These are phyloP conservation scores for Massarina eburnea DNA, from an alignment of 2,329 filamentous ascomycete species.

Conservation along the genomic window DNA sequence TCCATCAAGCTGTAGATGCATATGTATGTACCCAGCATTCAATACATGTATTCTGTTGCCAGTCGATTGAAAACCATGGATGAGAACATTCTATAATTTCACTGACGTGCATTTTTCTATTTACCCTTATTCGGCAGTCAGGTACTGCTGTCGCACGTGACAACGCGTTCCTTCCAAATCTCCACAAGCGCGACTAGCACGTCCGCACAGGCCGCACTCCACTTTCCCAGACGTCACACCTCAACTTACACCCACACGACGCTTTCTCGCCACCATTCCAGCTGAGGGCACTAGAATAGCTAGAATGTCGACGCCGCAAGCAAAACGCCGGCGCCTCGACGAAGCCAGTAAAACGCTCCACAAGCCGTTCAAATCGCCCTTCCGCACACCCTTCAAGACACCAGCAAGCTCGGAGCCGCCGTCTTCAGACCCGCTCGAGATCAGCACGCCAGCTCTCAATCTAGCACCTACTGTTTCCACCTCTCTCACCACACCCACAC, in stretches of 20 bases:
- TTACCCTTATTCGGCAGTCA: too few species aligned
- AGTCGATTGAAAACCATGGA: neutral
- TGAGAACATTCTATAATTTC: too few species aligned
- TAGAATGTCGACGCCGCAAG: slow-evolving; percentile 53
- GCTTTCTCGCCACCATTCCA: neutral
- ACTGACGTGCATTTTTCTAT: too few species aligned
- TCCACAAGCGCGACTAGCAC: neutral
- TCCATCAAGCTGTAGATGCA: slow-evolving; percentile 67
- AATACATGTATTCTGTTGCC: neutral
- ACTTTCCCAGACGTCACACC: neutral
- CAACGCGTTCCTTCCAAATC: neutral
- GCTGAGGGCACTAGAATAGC: neutral
- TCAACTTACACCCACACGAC: neutral
- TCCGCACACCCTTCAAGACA: slow-evolving; percentile 51
- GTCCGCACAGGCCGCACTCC: neutral
- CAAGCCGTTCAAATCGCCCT: slow-evolving; percentile 73
- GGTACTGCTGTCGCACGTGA: neutral
- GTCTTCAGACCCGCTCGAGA: slow-evolving; percentile 25
- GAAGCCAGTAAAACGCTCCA: slow-evolving; percentile 60
- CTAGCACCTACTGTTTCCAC: slow-evolving; percentile 1
- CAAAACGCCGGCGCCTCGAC: slow-evolving; percentile 66
- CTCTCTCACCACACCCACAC: slow-evolving; percentile 2
- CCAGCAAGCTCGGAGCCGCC: slow-evolving; percentile 22
- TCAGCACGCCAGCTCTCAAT: neutral
- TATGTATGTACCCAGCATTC: neutral